Evolutionary conservation across 257 asterid species (phyloP).

Genomic region (Oldenlandia corymbosa): DNA sequence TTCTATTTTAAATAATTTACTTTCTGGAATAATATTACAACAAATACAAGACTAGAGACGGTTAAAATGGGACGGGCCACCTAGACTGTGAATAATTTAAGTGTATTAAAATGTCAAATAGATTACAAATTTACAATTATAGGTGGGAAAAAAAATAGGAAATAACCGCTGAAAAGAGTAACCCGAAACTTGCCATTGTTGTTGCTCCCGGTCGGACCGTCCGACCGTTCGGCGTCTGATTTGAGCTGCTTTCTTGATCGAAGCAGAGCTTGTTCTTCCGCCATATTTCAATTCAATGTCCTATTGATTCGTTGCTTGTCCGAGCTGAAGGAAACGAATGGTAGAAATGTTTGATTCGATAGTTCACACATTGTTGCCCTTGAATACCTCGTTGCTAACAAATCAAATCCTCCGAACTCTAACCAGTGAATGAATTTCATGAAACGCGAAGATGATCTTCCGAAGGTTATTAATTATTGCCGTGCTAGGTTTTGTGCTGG

Average conservation of each 20-base stretch:
- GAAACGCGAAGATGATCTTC: not conserved
- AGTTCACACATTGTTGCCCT: not conserved
- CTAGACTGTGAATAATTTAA: no score
- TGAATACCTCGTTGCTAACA: not conserved
- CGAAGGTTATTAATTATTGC: not conserved
- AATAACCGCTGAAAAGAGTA: no score
- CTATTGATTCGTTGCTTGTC: not conserved
- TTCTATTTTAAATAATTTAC: no score
- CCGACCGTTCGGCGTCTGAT: not conserved
- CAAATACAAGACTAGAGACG: no score
- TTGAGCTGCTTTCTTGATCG: no score
- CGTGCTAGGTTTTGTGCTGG: conserved; percentile 31
- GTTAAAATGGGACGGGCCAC: no score
- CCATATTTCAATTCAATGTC: not conserved
- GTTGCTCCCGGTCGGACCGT: no score
- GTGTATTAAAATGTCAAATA: no score
- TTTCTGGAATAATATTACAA: no score
- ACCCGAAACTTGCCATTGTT: no score
- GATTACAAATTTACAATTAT: no score
- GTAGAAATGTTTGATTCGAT: not conserved
- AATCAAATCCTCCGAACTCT: not conserved
- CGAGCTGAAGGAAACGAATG: not conserved
- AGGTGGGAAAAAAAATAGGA: no score
- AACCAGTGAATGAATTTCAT: not conserved
- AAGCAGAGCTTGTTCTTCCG: not conserved